Percentiles rank a stretch among this genome's conserved stretches.
phyloP scores from a whole-genome alignment of 306 rosid genomes.

The Sicyos edulis region DNA sequence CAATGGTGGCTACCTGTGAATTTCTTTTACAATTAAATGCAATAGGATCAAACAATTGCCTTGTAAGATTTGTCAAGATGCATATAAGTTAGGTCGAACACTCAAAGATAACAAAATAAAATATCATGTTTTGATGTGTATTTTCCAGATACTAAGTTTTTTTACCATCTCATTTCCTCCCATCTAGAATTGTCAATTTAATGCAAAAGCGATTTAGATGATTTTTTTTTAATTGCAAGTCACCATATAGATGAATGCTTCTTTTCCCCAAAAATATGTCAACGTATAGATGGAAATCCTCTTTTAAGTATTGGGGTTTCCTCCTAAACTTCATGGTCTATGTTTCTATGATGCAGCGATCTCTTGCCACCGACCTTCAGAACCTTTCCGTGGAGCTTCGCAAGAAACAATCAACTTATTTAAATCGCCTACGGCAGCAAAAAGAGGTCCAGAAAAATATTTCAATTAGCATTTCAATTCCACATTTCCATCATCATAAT shows the following conservation, averaged over 20 bases:
- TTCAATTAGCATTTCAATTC: background rate
- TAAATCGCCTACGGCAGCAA: conserved; percentile 84
- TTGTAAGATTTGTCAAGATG: no score
- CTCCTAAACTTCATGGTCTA: conserved; percentile 23
- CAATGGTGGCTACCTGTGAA: no score
- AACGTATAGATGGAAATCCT: no score
- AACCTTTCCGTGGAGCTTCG: conserved; percentile 94
- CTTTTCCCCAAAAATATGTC: no score
- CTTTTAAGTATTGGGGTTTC: no score
- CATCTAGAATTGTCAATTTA: no score
- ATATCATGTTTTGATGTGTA: background rate
- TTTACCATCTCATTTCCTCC: background rate
- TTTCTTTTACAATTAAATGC: no score
- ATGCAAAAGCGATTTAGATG: no score
- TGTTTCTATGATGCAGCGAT: conserved; percentile 51
- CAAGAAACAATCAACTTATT: conserved; percentile 89
- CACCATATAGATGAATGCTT: no score
- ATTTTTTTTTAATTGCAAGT: no score
- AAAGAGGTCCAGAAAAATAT: conserved; percentile 55
- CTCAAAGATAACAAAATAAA: background rate
- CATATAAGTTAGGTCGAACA: no score
- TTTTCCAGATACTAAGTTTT: background rate
- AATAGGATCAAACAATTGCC: no score
- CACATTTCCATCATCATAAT: background rate
- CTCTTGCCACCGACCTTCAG: conserved; percentile 98